Evolutionary conservation across 495 filamentous ascomycete species (phyloP).

Genomic region (Xeromyces bisporus): DNA sequence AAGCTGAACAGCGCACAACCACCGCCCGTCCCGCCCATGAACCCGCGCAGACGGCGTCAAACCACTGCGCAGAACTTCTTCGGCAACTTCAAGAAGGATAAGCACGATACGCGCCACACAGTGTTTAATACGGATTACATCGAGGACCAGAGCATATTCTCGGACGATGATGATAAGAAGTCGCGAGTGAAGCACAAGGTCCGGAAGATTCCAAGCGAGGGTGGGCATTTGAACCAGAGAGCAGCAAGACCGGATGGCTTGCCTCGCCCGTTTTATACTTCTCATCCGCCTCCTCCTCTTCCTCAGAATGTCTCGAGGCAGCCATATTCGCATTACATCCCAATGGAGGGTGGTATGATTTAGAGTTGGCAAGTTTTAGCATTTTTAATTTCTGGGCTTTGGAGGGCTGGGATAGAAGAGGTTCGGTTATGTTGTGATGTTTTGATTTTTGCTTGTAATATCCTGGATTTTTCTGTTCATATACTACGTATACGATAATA

Average conservation of each 20-base stretch:
- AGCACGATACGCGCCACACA: constrained; percentile 15
- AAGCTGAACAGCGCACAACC: constrained; percentile 25
- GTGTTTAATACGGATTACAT: constrained; percentile 11
- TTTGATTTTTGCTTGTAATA: too few relatives aligned
- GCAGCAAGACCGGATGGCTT: constrained; percentile 25
- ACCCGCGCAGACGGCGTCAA: constrained; percentile 47
- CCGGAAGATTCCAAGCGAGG: constrained; percentile 36
- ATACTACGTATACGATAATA: too few relatives aligned
- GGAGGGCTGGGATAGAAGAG: too few relatives aligned
- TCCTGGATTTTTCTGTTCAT: too few relatives aligned
- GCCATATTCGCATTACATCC: constrained; percentile 20
- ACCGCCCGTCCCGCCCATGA: constrained; percentile 53
- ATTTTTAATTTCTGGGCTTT: too few relatives aligned
- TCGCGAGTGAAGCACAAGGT: constrained; percentile 28
- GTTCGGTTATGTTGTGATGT: too few relatives aligned
- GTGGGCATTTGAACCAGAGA: constrained; percentile 23
- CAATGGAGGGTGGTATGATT: constrained; percentile 31
- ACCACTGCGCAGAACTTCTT: constrained; percentile 36
- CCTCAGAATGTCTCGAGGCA: constrained; percentile 21
- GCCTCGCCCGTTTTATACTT: constrained; percentile 5
- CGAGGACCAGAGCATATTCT: constrained; percentile 33
- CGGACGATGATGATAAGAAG: constrained; percentile 34
- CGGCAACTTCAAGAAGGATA: constrained; percentile 30
- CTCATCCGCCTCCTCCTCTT: neutral
- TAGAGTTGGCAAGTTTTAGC: too few relatives aligned